A percentile compares a stretch with the other conserved stretches of the same genome.
Evolutionary conservation across 1,284 basidiomycete genomes (phyloP).

Genomic region (Mycena sp.): DNA sequence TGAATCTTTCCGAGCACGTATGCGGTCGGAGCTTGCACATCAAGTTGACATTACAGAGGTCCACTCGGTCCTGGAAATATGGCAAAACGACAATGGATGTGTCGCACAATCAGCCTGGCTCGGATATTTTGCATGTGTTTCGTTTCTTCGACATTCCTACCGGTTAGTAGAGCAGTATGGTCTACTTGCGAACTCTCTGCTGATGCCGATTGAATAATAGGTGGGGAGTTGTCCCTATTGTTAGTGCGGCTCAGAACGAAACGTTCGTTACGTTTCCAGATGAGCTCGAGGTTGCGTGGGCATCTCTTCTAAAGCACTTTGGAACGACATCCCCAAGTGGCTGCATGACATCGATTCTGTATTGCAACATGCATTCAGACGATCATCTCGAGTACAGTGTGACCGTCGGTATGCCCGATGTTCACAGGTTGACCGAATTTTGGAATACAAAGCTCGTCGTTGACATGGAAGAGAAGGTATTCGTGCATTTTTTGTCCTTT

Average conservation of each 20-base stretch:
- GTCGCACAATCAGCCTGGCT: conserved; percentile 26
- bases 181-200: too few species aligned
- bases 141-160: conserved; percentile 30
- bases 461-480: conserved; percentile 31
- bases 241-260: conserved; percentile 34
- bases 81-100: conserved; percentile 8
- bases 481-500: too few species aligned
- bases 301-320: conserved; percentile 26
- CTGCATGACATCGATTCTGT: conserved; percentile 32
- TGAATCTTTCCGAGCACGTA: conserved; percentile 24
- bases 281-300: conserved; percentile 27
- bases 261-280: conserved; percentile 25
- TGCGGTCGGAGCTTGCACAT: conserved; percentile 21
- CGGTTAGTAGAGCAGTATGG: conserved; percentile 21
- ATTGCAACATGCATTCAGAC: conserved; percentile 25
- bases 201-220: background rate
- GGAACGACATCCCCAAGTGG: conserved; percentile 31
- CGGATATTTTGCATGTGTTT: conserved; percentile 30
- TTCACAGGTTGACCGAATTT: conserved; percentile 28
- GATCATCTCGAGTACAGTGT: conserved; percentile 29
- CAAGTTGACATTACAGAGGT: conserved; percentile 21
- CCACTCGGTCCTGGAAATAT: conserved; percentile 21
- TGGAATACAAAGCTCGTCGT: conserved; percentile 32
- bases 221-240: conserved; percentile 33
- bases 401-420: conserved; percentile 28